Evolutionary conservation across 306 rosid species (phyloP), one percentile per base, ranked within the genome.

Genomic region (Senna tora): DNA sequence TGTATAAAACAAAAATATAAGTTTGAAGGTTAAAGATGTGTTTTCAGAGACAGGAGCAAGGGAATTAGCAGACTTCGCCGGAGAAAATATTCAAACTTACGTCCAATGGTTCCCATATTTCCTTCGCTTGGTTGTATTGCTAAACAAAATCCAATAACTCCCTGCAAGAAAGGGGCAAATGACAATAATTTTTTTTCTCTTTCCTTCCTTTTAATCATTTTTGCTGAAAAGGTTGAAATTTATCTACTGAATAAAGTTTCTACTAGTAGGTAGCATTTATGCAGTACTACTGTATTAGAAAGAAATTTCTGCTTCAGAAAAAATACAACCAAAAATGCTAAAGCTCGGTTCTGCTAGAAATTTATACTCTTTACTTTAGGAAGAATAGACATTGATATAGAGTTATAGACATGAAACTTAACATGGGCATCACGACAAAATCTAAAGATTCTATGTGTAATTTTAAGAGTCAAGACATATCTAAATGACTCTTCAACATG

Each of bases 71-170:
- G 20, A 41, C 19, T 39, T 62, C 62, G 45, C 22, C 50, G 55
- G 32, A 52, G 58, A 70, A 62, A 79, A 73, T 57, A 65, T 71
- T 65, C 41, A 58, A 71, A 58, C 98, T 87, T 84, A 93, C 98
- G 98, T 71, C 97, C 98, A 74, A 93, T 75, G 65, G 80, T 89
- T 69, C 97, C 97, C 54, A 78, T 73, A 78, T 87, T 92, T 49
- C 88, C 96, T 42, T 87, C 96, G 12, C 82, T 19, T 32, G 89
- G 94, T 75, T 87, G 94, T 77, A 93, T 71, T 69, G 98, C 96
- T 56, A 93, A 79, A 79, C 98, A 93, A 77, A 91, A 87, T 79
- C 86, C 98, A 49, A 55, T 34, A 47, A 83, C 54, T 69, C 89
- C 97, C 98, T 93, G 88, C 84, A 85, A 59, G 77, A 80, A 36